A percentile compares a stretch with the other conserved stretches of the same genome.
Evolutionary conservation across 805 yeast species (phyloP).

Genomic region (Ogataea parapolymorpha): DNA sequence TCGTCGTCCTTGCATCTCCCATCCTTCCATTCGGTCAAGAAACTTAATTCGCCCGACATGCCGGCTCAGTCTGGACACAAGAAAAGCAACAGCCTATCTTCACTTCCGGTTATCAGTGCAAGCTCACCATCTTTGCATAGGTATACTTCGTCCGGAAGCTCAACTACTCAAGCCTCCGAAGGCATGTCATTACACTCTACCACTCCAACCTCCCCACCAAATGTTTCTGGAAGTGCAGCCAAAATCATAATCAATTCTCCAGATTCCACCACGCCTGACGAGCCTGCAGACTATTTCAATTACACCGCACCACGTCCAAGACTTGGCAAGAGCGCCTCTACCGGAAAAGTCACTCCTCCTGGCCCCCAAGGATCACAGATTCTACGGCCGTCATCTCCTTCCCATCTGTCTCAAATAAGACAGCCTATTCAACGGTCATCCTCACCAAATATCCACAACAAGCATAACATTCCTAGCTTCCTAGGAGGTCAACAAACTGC

Average conservation of each 20-base stretch:
- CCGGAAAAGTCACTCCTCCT: constrained; percentile 6
- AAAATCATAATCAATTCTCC: constrained; percentile 17
- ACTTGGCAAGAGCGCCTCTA: constrained; percentile 13
- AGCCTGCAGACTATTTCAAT: constrained; percentile 27
- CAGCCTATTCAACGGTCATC: constrained; percentile 13
- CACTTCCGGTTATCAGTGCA: constrained; percentile 10
- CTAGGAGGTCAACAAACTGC: constrained; percentile 2
- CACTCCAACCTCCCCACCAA: constrained; percentile 18
- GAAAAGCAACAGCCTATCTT: constrained; percentile 14
- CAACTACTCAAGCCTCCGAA: constrained; percentile 15
- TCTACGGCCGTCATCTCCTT: constrained; percentile 8
- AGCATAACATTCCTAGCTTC: constrained; percentile 2
- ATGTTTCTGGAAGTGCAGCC: constrained; percentile 4
- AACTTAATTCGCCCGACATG: neutral
- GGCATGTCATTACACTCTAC: constrained; percentile 8
- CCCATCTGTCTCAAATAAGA: constrained; percentile 11
- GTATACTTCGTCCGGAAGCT: constrained; percentile 16
- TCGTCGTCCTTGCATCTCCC: constrained; percentile 26
- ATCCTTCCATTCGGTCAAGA: constrained; percentile 24
- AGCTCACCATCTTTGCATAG: constrained; percentile 8
- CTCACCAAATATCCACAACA: constrained; percentile 12
- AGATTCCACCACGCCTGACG: constrained; percentile 12
- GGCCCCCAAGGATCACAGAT: constrained; percentile 6
- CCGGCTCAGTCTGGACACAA: constrained; percentile 7
- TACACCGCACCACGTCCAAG: constrained; percentile 28